phyloP scores from a whole-genome alignment of 1,284 basidiomycete species.

The Filobasidium uniguttulatum region DNA sequence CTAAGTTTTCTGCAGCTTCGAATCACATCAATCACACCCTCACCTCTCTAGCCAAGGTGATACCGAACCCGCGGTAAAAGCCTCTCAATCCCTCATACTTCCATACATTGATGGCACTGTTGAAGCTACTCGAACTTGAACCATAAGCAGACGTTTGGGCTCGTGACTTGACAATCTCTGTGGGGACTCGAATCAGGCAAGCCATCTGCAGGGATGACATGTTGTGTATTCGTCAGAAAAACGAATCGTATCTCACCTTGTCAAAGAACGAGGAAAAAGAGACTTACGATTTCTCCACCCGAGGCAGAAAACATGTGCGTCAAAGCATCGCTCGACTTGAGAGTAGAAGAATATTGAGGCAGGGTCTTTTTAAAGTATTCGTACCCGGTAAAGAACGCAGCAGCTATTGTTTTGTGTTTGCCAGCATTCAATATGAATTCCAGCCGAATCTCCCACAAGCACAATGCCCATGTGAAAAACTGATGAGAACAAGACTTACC shows the following conservation, averaged over 20 bases:
- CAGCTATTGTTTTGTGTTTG: too few species aligned
- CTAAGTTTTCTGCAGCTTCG: not conserved
- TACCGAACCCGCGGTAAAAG: constrained; percentile 66
- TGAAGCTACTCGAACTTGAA: constrained; percentile 41
- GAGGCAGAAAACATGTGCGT: constrained; percentile 73
- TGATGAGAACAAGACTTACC: constrained; percentile 48
- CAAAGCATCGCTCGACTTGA: constrained; percentile 47
- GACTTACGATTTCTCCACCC: constrained; percentile 60
- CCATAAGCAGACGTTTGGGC: constrained; percentile 63
- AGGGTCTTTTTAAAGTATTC: constrained; percentile 68
- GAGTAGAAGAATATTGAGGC: constrained; percentile 40
- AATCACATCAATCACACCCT: constrained; percentile 17
- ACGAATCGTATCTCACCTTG: too few species aligned
- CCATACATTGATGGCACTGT: constrained; percentile 38
- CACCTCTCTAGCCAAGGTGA: constrained; percentile 64
- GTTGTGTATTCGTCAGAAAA: not conserved
- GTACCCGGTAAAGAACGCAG: constrained; percentile 90
- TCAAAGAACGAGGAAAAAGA: constrained; percentile 22
- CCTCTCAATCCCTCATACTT: constrained; percentile 50
- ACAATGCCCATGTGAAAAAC: too few species aligned
- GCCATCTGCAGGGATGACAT: constrained; percentile 50
- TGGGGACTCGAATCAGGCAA: constrained; percentile 83
- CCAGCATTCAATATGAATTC: too few species aligned
- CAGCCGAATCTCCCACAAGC: too few species aligned
- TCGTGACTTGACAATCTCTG: constrained; percentile 82